phyloP scores from a whole-genome alignment of 2,329 filamentous ascomycete genomes.

The Ilyonectria sp. region DNA sequence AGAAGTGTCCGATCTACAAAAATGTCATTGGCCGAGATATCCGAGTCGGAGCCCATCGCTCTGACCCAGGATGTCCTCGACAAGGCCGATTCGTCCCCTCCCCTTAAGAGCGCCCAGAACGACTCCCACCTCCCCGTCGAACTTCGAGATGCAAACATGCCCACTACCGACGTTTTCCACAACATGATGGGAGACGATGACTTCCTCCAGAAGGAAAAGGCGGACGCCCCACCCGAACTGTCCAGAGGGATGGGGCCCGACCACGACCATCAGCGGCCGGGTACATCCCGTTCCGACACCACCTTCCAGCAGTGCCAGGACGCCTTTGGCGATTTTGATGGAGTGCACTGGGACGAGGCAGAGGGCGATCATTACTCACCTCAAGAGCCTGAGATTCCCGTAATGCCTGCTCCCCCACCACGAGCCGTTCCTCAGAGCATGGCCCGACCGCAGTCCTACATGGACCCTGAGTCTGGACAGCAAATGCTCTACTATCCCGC shows the following conservation, averaged over 20 bases:
- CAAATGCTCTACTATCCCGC: constrained; percentile 96
- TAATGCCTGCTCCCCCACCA: constrained; percentile 32
- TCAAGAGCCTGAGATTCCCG: constrained; percentile 32
- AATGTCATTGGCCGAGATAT: constrained; percentile 69
- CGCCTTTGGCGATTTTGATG: constrained; percentile 87
- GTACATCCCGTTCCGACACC: constrained; percentile 69
- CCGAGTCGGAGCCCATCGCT: constrained; percentile 68
- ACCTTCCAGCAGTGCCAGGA: constrained; percentile 77
- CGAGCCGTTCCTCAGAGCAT: constrained; percentile 31
- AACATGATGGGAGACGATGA: constrained; percentile 51
- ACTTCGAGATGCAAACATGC: constrained; percentile 51
- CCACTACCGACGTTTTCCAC: constrained; percentile 52
- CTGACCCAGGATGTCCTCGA: constrained; percentile 68
- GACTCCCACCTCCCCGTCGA: constrained; percentile 56
- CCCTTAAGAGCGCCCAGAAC: constrained; percentile 58
- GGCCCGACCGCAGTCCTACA: constrained; percentile 69
- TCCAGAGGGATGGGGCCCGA: constrained; percentile 30
- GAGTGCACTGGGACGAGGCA: constrained; percentile 77
- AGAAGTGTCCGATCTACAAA: constrained; percentile 66
- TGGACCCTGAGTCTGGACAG: constrained; percentile 77
- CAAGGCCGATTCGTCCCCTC: constrained; percentile 63
- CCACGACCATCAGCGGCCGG: constrained; percentile 47
- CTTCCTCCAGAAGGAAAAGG: constrained; percentile 35
- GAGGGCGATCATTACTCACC: constrained; percentile 48
- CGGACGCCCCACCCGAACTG: constrained; percentile 27